phyloP scores from a whole-genome alignment of 768 basidiomycete genomes.

The Boletellus ananas region DNA sequence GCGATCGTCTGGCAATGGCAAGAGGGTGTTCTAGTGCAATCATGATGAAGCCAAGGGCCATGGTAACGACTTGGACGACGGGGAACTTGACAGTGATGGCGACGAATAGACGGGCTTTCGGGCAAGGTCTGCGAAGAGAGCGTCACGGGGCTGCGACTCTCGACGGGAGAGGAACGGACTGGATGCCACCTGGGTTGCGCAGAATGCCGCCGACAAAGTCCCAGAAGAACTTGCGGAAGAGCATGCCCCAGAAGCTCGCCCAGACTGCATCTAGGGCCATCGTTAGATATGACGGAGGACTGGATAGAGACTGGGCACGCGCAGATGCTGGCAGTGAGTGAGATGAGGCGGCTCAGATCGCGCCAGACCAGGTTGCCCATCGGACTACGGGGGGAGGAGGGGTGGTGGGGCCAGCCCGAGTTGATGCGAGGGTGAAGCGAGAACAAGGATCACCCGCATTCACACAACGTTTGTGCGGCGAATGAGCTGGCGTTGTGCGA shows the following conservation, averaged over 20 bases:
- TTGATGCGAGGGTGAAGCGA: not conserved
- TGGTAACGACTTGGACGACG: conserved; percentile 64
- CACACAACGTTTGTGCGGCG: too few species aligned
- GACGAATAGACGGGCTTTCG: conserved; percentile 59
- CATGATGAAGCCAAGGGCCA: conserved; percentile 56
- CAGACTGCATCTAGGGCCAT: conserved; percentile 61
- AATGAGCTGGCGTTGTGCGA: too few species aligned
- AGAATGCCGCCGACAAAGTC: conserved; percentile 84
- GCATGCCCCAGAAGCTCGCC: conserved; percentile 75
- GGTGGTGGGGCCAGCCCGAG: conserved; percentile 10
- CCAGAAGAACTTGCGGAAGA: conserved; percentile 95
- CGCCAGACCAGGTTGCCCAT: conserved; percentile 88
- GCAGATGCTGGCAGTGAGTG: conserved; percentile 72
- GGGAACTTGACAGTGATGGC: conserved; percentile 74
- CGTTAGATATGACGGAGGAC: conserved; percentile 8
- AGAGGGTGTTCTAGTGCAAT: conserved; percentile 72
- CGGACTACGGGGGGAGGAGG: not conserved
- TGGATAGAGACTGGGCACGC: conserved; percentile 33
- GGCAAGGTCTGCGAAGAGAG: conserved; percentile 47
- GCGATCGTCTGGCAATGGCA: conserved; percentile 49
- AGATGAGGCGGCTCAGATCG: conserved; percentile 65
- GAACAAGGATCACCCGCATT: too few species aligned
- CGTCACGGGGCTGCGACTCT: not conserved
- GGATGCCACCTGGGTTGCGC: conserved; percentile 73
- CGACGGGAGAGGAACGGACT: conserved; percentile 45